Evolutionary conservation across 2,329 filamentous ascomycete genomes (phyloP).

Genomic region (Daldinia sp.): DNA sequence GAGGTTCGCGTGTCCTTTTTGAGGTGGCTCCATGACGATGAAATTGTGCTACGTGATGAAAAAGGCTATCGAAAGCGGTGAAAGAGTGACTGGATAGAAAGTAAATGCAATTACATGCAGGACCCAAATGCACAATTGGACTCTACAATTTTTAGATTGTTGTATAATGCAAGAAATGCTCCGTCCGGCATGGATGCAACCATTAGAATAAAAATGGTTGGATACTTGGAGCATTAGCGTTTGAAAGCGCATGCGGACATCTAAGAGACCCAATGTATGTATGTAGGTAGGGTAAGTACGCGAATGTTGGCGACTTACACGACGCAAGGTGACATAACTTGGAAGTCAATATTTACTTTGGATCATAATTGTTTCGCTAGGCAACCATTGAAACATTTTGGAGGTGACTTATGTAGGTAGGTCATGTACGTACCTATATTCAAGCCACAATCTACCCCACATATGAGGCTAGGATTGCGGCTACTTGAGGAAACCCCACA

Average conservation of each 20-base stretch:
- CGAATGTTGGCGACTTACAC: background rate
- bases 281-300: constrained; percentile 12
- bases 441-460: constrained; percentile 20
- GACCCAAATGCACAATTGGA: constrained; percentile 27
- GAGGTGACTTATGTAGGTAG: background rate
- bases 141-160: constrained; percentile 14
- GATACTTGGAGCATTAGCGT: constrained; percentile 17
- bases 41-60: constrained; percentile 6
- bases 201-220: constrained; percentile 31
- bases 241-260: constrained; percentile 8
- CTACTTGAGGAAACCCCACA: background rate
- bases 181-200: constrained; percentile 33
- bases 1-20: constrained; percentile 67
- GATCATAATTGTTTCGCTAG: constrained; percentile 30
- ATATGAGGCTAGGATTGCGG: constrained; percentile 28
- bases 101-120: constrained; percentile 36
- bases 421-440: background rate
- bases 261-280: constrained; percentile 1
- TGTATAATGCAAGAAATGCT: constrained; percentile 41
- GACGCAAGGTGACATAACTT: background rate
- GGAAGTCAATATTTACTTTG: constrained; percentile 42
- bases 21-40: constrained; percentile 56
- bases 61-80: constrained; percentile 18
- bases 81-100: constrained; percentile 18
- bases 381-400: constrained; percentile 29